Evolutionary conservation across 495 filamentous ascomycete genomes (phyloP).

Genomic region (Extremus antarcticus): DNA sequence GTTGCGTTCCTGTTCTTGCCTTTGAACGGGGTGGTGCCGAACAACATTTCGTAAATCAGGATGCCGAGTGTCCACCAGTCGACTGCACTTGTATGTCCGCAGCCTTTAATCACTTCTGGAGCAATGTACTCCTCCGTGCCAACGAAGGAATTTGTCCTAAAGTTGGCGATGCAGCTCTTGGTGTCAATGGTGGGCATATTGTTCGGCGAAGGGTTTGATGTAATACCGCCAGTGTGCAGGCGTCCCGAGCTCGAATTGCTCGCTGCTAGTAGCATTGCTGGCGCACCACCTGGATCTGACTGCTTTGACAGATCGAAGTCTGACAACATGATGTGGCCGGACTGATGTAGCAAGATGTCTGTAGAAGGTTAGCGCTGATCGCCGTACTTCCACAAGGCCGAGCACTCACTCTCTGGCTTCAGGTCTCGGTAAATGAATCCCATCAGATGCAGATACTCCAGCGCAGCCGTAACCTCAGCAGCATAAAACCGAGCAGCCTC

Average conservation of each 20-base stretch:
- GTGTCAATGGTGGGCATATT: slow-evolving; percentile 92
- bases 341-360: slow-evolving; percentile 98
- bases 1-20: slow-evolving; percentile 97
- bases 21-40: slow-evolving; percentile 96
- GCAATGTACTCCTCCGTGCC: slow-evolving; percentile 98
- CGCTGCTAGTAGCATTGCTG: slow-evolving; percentile 75
- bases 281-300: slow-evolving; percentile 88
- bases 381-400: not conserved
- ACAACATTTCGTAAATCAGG: slow-evolving; percentile 97
- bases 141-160: slow-evolving; percentile 96
- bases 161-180: slow-evolving; percentile 95
- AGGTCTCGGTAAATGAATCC: slow-evolving; percentile 97
- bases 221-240: slow-evolving; percentile 83
- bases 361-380: slow-evolving; percentile 5
- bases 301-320: slow-evolving; percentile 98
- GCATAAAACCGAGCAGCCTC: slow-evolving; percentile 97
- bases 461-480: slow-evolving; percentile 91
- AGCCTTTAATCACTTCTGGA: slow-evolving; percentile 96
- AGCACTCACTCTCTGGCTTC: slow-evolving; percentile 83
- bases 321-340: slow-evolving; percentile 97
- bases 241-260: slow-evolving; percentile 67
- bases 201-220: slow-evolving; percentile 55
- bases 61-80: slow-evolving; percentile 99
- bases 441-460: slow-evolving; percentile 98
- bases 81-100: slow-evolving; percentile 93